These are phyloP conservation scores for Epichloe uncinata DNA, from an alignment of 2,329 filamentous ascomycete species.

Conservation along the genomic window DNA sequence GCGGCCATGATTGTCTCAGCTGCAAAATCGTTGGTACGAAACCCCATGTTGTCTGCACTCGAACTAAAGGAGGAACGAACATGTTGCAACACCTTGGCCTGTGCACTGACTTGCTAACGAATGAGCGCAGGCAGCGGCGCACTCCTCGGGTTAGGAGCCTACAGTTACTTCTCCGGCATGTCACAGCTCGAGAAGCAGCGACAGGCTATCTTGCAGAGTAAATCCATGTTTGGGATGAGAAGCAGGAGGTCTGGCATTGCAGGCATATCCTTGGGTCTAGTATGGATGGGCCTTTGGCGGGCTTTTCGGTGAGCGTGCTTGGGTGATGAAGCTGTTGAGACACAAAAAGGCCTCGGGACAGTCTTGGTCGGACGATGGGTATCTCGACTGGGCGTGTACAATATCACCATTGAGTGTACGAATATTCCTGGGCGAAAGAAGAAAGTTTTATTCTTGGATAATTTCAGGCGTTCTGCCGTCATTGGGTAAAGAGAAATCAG, in stretches of 20 bases:
- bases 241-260: conserved; percentile 55
- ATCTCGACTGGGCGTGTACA: background rate
- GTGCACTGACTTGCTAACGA: background rate
- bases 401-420: background rate
- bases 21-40: conserved; percentile 58
- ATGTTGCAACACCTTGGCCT: background rate
- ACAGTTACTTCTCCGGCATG: conserved; percentile 66
- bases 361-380: background rate
- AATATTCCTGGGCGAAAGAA: background rate
- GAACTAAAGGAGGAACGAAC: background rate
- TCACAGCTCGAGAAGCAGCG: conserved; percentile 55
- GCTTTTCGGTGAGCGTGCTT: conserved; percentile 37
- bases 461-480: no score
- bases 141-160: conserved; percentile 61
- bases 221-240: conserved; percentile 58
- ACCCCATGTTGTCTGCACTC: background rate
- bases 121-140: conserved; percentile 51
- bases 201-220: conserved; percentile 52
- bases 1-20: conserved; percentile 52
- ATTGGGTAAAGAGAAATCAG: no score
- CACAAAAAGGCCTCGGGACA: background rate
- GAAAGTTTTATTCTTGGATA: background rate
- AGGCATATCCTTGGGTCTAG: conserved; percentile 52
- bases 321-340: background rate
- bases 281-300: conserved; percentile 58